Percentiles rank a stretch among this genome's conserved stretches.
Conservation (phyloP, 768 basidiomycete species). For the Coprinopsis marcescibilis region DNA sequence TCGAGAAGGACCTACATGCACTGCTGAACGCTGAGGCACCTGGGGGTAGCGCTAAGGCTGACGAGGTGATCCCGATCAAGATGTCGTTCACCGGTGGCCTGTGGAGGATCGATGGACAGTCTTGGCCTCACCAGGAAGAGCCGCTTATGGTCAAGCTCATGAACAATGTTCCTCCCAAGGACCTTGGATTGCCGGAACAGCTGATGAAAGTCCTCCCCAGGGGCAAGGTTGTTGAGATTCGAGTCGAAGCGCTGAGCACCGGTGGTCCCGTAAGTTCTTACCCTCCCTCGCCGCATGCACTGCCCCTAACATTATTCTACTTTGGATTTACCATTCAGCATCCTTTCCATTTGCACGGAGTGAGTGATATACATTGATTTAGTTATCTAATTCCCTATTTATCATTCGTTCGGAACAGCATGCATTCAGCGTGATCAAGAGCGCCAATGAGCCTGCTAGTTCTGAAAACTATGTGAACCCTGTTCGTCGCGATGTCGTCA, state of each 20-base stretch:
- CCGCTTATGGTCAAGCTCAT: conserved; percentile 48
- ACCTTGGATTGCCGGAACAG: conserved; percentile 35
- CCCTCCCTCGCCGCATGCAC: too few species aligned
- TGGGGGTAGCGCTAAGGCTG: conserved; percentile 17
- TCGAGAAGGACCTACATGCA: conserved; percentile 16
- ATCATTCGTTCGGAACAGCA: too few species aligned
- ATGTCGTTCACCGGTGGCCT: conserved; percentile 11
- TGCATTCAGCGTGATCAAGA: conserved; percentile 36
- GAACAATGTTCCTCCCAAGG: conserved; percentile 31
- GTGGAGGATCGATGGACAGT: conserved; percentile 12
- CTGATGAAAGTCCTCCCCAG: conserved; percentile 37
- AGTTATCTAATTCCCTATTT: background rate
- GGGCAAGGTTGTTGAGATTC: conserved; percentile 44
- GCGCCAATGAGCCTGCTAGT: conserved; percentile 29
- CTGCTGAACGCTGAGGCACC: conserved; percentile 16
- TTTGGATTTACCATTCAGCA: too few species aligned
- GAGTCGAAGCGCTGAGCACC: conserved; percentile 29
- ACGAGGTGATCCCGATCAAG: conserved; percentile 15
- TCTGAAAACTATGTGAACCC: conserved; percentile 53
- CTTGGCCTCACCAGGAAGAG: conserved; percentile 24
- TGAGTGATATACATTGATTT: conserved; percentile 12
- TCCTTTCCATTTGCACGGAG: conserved; percentile 44
- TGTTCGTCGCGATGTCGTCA: conserved; percentile 48
- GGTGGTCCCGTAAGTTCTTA: conserved; percentile 7
- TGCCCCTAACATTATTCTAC: too few species aligned